Evolutionary conservation across 345 rosid genomes (phyloP).

Genomic region (Cardamine chenopodiifolia): DNA sequence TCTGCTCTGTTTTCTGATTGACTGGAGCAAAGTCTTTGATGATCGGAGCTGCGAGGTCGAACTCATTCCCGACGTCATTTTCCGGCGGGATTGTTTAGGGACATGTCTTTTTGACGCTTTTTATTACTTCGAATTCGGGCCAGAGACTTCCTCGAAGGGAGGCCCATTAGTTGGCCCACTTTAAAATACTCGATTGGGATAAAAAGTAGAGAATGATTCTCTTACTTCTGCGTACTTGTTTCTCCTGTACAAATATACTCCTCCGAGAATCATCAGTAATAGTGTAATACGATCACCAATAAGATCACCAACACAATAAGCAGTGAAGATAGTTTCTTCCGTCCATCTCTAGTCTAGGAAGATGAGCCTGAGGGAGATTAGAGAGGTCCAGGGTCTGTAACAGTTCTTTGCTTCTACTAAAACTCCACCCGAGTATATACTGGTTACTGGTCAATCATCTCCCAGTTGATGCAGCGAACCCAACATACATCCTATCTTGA

Average conservation of each 20-base stretch:
- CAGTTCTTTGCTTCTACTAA: slow-evolving; percentile 27
- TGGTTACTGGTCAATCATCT: slow-evolving; percentile 38
- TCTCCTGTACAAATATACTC: slow-evolving; percentile 27
- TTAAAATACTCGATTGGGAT: too few relatives aligned
- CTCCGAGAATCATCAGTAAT: slow-evolving; percentile 17
- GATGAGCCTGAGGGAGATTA: slow-evolving; percentile 53
- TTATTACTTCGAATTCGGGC: too few relatives aligned
- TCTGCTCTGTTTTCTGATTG: too few relatives aligned
- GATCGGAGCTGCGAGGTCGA: too few relatives aligned
- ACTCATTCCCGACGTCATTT: too few relatives aligned
- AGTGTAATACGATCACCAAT: slow-evolving; percentile 26
- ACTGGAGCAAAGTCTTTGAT: too few relatives aligned
- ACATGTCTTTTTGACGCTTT: too few relatives aligned
- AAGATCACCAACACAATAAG: slow-evolving; percentile 12
- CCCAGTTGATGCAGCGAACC: slow-evolving; percentile 60
- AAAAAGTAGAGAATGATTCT: too few relatives aligned
- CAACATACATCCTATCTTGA: slow-evolving; percentile 47
- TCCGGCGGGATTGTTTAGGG: too few relatives aligned
- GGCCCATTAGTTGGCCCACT: too few relatives aligned
- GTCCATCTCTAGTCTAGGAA: too few relatives aligned
- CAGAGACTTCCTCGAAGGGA: too few relatives aligned
- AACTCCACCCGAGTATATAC: slow-evolving; percentile 65
- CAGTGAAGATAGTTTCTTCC: slow-evolving; percentile 19
- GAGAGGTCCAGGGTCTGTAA: slow-evolving; percentile 46
- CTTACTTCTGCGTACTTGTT: slow-evolving; percentile 40